These are phyloP conservation scores for Ophiorrhiza pumila DNA, from an alignment of 257 asterid genomes.

Conservation along the genomic window DNA sequence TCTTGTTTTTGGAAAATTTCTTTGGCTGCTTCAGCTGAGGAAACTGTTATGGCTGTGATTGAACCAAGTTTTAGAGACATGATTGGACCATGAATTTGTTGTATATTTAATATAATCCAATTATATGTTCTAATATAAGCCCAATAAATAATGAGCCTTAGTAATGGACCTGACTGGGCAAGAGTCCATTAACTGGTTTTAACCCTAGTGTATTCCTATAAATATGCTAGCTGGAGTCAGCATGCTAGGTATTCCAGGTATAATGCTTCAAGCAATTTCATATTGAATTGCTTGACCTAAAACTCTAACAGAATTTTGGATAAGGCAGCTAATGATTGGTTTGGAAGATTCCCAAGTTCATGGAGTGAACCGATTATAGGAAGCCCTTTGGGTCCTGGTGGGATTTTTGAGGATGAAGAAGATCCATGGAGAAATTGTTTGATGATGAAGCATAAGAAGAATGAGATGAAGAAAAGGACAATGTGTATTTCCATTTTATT, in stretches of 20 bases:
- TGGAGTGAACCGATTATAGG: slow-evolving; percentile 18
- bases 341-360: neutral
- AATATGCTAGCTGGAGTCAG: no score
- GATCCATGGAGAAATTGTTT: neutral
- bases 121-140: no score
- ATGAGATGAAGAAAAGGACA: neutral
- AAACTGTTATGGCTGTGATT: slow-evolving; percentile 20
- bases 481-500: neutral
- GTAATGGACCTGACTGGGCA: no score
- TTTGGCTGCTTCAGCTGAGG: slow-evolving; percentile 32
- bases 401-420: neutral
- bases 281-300: no score
- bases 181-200: no score
- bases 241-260: no score
- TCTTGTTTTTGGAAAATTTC: slow-evolving; percentile 31
- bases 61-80: slow-evolving; percentile 36
- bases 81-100: slow-evolving; percentile 36
- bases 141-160: no score
- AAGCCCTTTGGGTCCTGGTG: slow-evolving; percentile 21
- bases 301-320: slow-evolving; percentile 25
- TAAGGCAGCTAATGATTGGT: slow-evolving; percentile 22
- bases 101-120: no score
- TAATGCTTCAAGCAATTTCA: no score
- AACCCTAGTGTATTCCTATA: no score
- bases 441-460: neutral